Evolutionary conservation across 73 alveolate species (phyloP).

Genomic region (Paramecium primaurelia): DNA sequence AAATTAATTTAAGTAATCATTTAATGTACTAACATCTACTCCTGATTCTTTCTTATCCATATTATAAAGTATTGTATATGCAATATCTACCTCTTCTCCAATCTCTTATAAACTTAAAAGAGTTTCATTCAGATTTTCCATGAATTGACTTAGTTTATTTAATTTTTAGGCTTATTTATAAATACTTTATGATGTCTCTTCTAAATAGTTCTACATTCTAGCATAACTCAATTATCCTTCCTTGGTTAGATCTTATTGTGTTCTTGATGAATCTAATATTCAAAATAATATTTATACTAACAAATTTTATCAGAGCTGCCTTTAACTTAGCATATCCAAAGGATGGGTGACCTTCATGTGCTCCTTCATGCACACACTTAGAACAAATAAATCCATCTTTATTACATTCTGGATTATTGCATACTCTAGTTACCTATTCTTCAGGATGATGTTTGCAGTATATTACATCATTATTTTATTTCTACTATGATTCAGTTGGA

Average conservation of each 20-base stretch:
- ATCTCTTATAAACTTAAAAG: conserved; percentile 13
- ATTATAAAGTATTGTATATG: not conserved
- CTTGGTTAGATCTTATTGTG: conserved; percentile 4
- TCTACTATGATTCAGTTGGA: conserved; percentile 24
- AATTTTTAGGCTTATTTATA: conserved; percentile 9
- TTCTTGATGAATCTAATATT: conserved; percentile 13
- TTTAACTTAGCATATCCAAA: not conserved
- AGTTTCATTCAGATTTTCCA: conserved; percentile 38
- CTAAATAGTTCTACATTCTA: conserved; percentile 37
- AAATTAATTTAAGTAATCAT: conserved; percentile 21
- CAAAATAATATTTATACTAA: not conserved
- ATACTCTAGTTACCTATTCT: not conserved
- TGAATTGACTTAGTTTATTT: not conserved
- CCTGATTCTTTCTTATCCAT: conserved; percentile 26
- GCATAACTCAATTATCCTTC: conserved; percentile 52
- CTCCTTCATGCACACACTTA: conserved; percentile 27
- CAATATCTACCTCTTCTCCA: conserved; percentile 36
- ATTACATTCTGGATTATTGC: conserved; percentile 19
- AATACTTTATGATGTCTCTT: conserved; percentile 19
- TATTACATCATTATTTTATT: not conserved
- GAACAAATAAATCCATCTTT: conserved; percentile 19
- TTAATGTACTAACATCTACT: not conserved
- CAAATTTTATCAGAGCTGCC: not conserved
- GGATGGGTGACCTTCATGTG: conserved; percentile 24
- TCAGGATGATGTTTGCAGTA: conserved; percentile 45